These are phyloP conservation scores for Punica granatum DNA, from an alignment of 345 rosid genomes.

Conservation along the genomic window DNA sequence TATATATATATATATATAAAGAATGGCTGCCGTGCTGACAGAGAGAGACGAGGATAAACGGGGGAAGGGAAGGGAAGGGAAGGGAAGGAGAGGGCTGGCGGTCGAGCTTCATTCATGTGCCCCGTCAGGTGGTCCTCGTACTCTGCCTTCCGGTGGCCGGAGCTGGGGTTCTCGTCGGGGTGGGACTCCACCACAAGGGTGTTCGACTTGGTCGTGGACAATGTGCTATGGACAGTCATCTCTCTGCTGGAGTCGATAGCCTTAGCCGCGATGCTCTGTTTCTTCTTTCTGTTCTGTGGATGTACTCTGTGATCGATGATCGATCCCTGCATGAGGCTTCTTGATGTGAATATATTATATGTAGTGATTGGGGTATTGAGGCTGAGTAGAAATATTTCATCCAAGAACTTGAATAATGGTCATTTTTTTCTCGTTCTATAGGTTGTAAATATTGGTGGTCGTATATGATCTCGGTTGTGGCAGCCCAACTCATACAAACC, in stretches of 20 bases:
- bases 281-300: slow-evolving; percentile 71
- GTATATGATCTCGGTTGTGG: no score
- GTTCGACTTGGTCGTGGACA: slow-evolving; percentile 47
- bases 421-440: no score
- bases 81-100: background rate
- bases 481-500: no score
- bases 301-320: slow-evolving; percentile 48
- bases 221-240: slow-evolving; percentile 52
- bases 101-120: background rate
- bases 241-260: slow-evolving; percentile 60
- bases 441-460: no score
- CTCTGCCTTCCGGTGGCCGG: slow-evolving; percentile 60
- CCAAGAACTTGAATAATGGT: no score
- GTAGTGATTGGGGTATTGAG: background rate
- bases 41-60: no score
- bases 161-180: slow-evolving; percentile 27
- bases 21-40: no score
- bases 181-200: slow-evolving; percentile 21
- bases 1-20: no score
- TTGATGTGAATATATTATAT: no score
- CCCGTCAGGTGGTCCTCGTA: slow-evolving; percentile 13
- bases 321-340: background rate
- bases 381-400: background rate
- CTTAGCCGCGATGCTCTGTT: slow-evolving; percentile 58
- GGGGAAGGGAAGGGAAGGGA: no score